These are phyloP conservation scores for Cylindrotheca fusiformis DNA, from an alignment of 108 stramenopile species.

Conservation along the genomic window DNA sequence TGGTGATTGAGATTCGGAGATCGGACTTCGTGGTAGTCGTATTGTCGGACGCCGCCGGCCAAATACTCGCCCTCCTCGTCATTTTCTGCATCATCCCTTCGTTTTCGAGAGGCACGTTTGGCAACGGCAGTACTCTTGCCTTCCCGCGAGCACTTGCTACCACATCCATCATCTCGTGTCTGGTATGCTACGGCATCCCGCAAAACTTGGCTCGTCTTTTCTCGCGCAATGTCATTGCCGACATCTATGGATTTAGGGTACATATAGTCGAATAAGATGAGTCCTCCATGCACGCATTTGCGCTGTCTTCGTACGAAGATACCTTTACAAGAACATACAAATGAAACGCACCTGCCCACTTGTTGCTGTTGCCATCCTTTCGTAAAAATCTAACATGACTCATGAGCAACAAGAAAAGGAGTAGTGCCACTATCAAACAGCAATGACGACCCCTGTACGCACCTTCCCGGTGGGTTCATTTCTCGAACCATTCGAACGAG, in stretches of 20 bases:
- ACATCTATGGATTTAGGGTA: too few species aligned
- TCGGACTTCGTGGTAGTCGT: neutral
- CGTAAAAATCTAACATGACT: conserved; percentile 51
- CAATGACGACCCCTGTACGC: conserved; percentile 1
- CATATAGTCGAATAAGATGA: too few species aligned
- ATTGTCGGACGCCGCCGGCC: neutral
- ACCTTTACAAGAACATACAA: too few species aligned
- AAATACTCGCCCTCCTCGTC: neutral
- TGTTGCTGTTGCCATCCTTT: conserved; percentile 30
- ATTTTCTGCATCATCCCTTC: neutral
- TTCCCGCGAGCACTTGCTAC: neutral
- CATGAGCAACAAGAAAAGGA: too few species aligned
- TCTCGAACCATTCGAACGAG: conserved; percentile 43
- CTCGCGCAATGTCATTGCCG: conserved; percentile 57
- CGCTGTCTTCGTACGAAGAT: too few species aligned
- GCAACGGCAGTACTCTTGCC: neutral
- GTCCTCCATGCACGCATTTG: too few species aligned
- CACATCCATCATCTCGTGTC: neutral
- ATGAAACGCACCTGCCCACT: conserved; percentile 35
- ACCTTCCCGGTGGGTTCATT: conserved; percentile 54
- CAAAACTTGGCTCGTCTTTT: conserved; percentile 74
- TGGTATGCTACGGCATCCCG: conserved; percentile 64
- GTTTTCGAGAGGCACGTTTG: neutral
- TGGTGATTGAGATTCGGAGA: neutral
- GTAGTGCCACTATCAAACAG: too few species aligned